phyloP scores from a whole-genome alignment of 495 filamentous ascomycete species.

The Xylaria acuta region DNA sequence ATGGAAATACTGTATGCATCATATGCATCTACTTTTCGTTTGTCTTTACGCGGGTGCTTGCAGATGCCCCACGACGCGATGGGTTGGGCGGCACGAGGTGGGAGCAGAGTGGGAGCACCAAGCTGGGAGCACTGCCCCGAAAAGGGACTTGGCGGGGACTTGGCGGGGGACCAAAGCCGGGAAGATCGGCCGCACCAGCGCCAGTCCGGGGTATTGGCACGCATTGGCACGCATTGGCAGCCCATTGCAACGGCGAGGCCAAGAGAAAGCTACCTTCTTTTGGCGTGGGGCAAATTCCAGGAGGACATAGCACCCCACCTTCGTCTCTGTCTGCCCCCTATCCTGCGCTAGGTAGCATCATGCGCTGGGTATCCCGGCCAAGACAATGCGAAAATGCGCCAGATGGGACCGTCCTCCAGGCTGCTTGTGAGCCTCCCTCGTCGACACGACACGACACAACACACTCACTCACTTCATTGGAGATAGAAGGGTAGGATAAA shows the following conservation, averaged over 20 bases:
- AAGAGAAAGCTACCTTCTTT: neutral
- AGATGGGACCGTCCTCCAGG: neutral
- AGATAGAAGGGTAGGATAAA: constrained; percentile 8
- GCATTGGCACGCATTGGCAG: neutral
- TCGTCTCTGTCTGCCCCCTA: neutral
- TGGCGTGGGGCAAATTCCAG: neutral
- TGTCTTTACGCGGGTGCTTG: neutral
- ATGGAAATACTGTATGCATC: neutral
- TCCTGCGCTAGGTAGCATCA: neutral
- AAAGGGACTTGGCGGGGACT: constrained; percentile 7
- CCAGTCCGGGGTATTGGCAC: constrained; percentile 2
- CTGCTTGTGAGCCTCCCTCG: neutral
- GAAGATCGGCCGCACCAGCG: constrained; percentile 2
- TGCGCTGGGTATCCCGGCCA: neutral
- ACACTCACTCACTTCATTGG: neutral
- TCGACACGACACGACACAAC: neutral
- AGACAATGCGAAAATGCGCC: constrained; percentile 1
- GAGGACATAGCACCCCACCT: neutral
- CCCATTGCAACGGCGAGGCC: neutral
- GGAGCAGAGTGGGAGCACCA: neutral
- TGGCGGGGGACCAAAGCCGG: constrained; percentile 3
- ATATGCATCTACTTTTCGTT: neutral
- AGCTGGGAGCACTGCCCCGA: constrained; percentile 3
- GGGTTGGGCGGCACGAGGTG: constrained; percentile 9
- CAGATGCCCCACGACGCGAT: neutral